These are phyloP conservation scores for Yamadazyma atmosphaerica DNA, from an alignment of 1,139 yeast species.

Conservation along the genomic window DNA sequence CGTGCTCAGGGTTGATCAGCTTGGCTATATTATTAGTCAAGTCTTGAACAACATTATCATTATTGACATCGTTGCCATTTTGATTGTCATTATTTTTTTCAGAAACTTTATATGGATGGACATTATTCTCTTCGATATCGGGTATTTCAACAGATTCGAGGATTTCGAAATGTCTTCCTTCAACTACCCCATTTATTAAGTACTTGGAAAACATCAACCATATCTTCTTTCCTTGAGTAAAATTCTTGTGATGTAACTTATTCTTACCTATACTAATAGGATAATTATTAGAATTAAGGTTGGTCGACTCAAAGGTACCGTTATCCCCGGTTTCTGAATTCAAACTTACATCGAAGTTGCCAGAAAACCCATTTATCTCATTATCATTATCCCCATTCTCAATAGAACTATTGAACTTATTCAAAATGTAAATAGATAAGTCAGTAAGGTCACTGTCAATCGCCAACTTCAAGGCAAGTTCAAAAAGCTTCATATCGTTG, in stretches of 20 bases:
- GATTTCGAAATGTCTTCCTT: conserved; percentile 25
- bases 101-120: background rate
- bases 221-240: conserved; percentile 59
- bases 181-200: conserved; percentile 45
- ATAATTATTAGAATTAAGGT: conserved; percentile 15
- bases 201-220: conserved; percentile 73
- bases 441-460: conserved; percentile 61
- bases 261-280: conserved; percentile 22
- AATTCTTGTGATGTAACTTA: conserved; percentile 34
- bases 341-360: conserved; percentile 11
- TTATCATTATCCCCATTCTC: conserved; percentile 10
- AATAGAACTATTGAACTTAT: conserved; percentile 30
- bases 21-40: conserved; percentile 11
- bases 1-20: conserved; percentile 1
- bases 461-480: conserved; percentile 80
- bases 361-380: conserved; percentile 6
- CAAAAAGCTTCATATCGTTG: conserved; percentile 62
- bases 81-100: background rate
- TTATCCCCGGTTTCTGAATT: conserved; percentile 10
- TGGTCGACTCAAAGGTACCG: conserved; percentile 5
- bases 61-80: background rate
- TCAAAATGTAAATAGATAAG: conserved; percentile 46
- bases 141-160: conserved; percentile 16
- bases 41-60: conserved; percentile 4
- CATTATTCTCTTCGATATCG: background rate